Evolutionary conservation across 176 grass and related monocot genomes (phyloP), one percentile per base, ranked within the genome.

Genomic region (Eremochloa ophiuroides): DNA sequence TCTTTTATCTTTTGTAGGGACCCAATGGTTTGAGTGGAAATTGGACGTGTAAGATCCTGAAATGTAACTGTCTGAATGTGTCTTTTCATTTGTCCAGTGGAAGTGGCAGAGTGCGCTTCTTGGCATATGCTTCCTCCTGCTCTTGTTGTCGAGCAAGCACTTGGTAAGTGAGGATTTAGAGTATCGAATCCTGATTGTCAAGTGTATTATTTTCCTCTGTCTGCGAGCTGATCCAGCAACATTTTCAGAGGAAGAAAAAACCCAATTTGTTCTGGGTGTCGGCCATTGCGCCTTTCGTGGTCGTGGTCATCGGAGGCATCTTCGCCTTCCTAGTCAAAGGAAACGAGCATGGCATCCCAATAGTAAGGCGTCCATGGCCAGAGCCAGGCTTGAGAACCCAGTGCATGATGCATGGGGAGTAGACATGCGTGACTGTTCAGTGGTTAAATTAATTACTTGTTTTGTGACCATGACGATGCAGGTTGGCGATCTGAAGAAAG

Each of bases 401-500:
- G 68, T 74, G 61, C 17, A 40, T 59, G 40, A 66, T 66, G 62
- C 31, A 3, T 43, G n/a, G n/a, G n/a, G n/a, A n/a, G n/a, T n/a
- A n/a, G n/a, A 50, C 44, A 6, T 20, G 10, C 3, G 3, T 25
- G 0, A 44, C 22, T 28, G 6, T 35, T 40, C 34, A 10, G 39
- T 78, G 60, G 20, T 25, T 79, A 22, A 47, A 28, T 50, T 15
- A 15, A 12, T 5, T 34, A 42, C 7, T 56, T n/a, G n/a, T n/a
- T 46, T 23, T 22, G 58, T 18, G 33, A 6, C 42, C 27, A 26
- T 20, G 71, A 68, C 17, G 20, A 83, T 8, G 42, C 84, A 99
- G 96, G 96, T 99, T 60, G 96, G 96, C 83, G 76, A 86, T 9
- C 75, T 99, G 82, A 95, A 86, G 61, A 99, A 99, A 69, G 96